Evolutionary conservation across 495 filamentous ascomycete species (phyloP).

Genomic region (Coniosporium apollinis): DNA sequence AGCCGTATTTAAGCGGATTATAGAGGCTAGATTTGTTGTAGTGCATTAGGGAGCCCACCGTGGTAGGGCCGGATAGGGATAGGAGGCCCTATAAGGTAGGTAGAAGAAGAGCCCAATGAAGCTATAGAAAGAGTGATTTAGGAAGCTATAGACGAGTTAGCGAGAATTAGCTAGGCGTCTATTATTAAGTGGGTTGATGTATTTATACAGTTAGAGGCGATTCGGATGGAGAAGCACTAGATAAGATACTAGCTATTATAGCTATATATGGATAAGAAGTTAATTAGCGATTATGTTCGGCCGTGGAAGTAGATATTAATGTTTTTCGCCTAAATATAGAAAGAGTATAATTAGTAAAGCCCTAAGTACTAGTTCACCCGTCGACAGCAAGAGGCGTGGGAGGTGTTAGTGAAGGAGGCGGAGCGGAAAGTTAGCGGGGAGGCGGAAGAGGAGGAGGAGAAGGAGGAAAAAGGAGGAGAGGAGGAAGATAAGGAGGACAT

Average conservation of each 20-base stretch:
- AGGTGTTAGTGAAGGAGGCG: slow-evolving; percentile 1
- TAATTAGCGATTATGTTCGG: slow-evolving; percentile 1
- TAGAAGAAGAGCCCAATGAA: slow-evolving; percentile 1
- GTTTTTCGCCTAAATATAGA: slow-evolving; percentile 7
- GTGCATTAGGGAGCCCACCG: slow-evolving; percentile 2
- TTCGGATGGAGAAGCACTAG: slow-evolving; percentile 2
- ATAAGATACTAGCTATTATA: background rate
- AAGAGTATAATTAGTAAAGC: slow-evolving; percentile 5
- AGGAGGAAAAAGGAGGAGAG: slow-evolving; percentile 1
- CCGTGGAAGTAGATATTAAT: slow-evolving; percentile 9
- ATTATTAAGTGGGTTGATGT: background rate
- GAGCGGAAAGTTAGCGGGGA: slow-evolving; percentile 1
- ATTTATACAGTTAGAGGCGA: slow-evolving; percentile 3
- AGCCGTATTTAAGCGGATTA: slow-evolving; percentile 4
- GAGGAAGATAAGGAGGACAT: background rate
- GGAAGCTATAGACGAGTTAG: slow-evolving; percentile 5
- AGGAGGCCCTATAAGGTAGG: no score
- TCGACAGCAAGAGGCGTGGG: background rate
- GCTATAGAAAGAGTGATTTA: slow-evolving; percentile 4
- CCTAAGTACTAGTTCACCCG: slow-evolving; percentile 5
- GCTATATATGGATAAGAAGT: slow-evolving; percentile 6
- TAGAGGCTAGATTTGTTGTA: slow-evolving; percentile 2
- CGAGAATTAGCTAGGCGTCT: slow-evolving; percentile 1
- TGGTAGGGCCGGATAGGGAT: no score
- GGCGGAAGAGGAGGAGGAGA: background rate